A percentile compares a stretch with the other conserved stretches of the same genome.
Conservation (phyloP, 495 filamentous ascomycete species). For the Neurospora hispaniola region DNA sequence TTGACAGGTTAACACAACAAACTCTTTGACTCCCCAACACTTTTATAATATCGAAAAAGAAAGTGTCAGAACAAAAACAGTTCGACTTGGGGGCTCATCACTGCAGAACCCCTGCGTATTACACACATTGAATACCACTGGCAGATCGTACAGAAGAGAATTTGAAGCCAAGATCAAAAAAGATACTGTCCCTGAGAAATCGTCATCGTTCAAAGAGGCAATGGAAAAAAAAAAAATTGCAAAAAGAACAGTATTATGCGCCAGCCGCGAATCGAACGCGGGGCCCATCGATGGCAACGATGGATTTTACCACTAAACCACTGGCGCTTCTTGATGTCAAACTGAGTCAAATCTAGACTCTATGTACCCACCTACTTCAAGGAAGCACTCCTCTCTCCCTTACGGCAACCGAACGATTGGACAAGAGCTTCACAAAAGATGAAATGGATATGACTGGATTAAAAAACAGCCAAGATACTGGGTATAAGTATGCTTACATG, state of each 20-base stretch:
- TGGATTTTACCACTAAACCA: constrained; percentile 1
- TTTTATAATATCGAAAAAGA: background rate
- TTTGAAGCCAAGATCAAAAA: background rate
- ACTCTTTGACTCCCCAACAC: too few relatives aligned
- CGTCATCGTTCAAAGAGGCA: background rate
- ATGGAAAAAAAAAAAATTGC: background rate
- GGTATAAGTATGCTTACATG: background rate
- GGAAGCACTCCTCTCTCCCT: background rate
- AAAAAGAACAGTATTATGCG: background rate
- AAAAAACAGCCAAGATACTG: background rate
- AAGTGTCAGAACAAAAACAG: too few relatives aligned
- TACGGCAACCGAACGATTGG: background rate
- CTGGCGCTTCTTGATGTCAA: background rate
- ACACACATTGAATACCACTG: too few relatives aligned
- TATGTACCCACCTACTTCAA: background rate
- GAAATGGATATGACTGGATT: background rate
- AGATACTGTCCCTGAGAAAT: background rate
- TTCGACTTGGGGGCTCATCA: too few relatives aligned
- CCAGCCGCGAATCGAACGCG: background rate
- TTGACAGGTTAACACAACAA: too few relatives aligned
- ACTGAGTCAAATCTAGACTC: background rate
- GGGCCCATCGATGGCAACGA: background rate
- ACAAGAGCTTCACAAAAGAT: background rate
- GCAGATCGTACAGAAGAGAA: background rate
- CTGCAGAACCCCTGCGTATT: too few relatives aligned